Conservation (phyloP, 176 grass and related monocot genomes). For the Bonia amplexicaulis region DNA sequence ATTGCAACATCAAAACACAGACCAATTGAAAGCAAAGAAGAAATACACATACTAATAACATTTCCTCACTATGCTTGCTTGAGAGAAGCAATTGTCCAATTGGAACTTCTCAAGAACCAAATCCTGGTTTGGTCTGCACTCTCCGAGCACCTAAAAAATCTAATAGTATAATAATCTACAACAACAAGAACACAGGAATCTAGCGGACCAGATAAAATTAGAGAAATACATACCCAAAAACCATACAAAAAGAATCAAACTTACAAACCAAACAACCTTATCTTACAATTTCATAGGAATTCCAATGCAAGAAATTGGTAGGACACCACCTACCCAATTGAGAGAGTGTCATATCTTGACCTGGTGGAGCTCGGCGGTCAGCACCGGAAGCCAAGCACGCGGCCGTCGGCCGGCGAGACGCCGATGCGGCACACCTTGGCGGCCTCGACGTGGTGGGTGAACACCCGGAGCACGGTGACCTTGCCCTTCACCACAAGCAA, state of each 20-base stretch:
- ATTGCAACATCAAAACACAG: not conserved
- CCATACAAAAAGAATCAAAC: not conserved
- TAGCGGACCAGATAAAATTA: not conserved
- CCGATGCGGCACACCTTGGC: conserved; percentile 54
- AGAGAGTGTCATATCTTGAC: conserved; percentile 6
- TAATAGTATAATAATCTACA: conserved; percentile 4
- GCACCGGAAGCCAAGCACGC: conserved; percentile 72
- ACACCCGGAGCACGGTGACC: conserved; percentile 58
- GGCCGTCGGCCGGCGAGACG: conserved; percentile 53
- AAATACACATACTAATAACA: not conserved
- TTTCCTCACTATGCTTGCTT: not conserved
- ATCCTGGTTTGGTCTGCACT: conserved; percentile 39
- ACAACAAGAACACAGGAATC: not conserved
- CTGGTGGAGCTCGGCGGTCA: conserved; percentile 21
- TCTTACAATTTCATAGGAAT: conserved; percentile 21
- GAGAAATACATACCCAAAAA: not conserved
- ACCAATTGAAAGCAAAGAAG: not conserved
- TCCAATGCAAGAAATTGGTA: not conserved
- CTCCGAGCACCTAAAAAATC: conserved; percentile 1
- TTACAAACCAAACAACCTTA: conserved; percentile 25
- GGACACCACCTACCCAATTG: not conserved
- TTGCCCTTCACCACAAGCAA: conserved; percentile 62
- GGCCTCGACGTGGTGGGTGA: conserved; percentile 80
- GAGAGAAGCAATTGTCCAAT: not conserved
- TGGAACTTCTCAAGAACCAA: conserved; percentile 44